Conservation (phyloP, 2,329 filamentous ascomycete genomes). For the Epichloe gansuensis region DNA sequence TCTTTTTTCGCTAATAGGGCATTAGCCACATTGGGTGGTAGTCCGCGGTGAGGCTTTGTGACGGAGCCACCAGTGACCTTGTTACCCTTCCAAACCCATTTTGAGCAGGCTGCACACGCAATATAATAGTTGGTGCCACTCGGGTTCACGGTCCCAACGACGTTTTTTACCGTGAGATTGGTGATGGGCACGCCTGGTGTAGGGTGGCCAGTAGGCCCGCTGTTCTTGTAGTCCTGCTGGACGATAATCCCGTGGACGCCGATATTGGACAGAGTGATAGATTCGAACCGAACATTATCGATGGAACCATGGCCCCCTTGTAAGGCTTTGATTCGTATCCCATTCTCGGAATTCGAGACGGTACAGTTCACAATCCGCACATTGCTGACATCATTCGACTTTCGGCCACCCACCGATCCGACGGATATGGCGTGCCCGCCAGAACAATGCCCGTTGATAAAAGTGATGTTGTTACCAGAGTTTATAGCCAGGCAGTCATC, state of each 20-base stretch:
- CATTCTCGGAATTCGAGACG: neutral
- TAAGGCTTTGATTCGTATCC: neutral
- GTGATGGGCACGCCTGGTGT: slow-evolving; percentile 42
- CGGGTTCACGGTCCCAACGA: neutral
- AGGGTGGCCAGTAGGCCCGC: slow-evolving; percentile 30
- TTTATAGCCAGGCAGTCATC: slow-evolving; percentile 3
- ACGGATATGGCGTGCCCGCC: neutral
- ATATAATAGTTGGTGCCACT: neutral
- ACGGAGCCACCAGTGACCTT: neutral
- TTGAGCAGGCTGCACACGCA: neutral
- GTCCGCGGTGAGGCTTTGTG: neutral
- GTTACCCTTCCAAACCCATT: neutral
- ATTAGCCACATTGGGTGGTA: neutral
- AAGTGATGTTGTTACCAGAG: neutral
- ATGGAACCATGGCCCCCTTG: neutral
- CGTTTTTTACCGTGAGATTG: slow-evolving; percentile 26
- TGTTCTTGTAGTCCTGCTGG: slow-evolving; percentile 35
- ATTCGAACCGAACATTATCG: neutral
- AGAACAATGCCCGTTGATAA: neutral
- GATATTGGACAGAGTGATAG: slow-evolving; percentile 17
- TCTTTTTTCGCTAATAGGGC: too few relatives aligned
- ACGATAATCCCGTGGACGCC: slow-evolving; percentile 27
- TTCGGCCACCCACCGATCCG: slow-evolving; percentile 2
- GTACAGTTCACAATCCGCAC: slow-evolving; percentile 1
- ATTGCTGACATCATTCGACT: neutral